Evolutionary conservation across 2,329 filamentous ascomycete species (phyloP).

Genomic region (Fusarium nelsonii): DNA sequence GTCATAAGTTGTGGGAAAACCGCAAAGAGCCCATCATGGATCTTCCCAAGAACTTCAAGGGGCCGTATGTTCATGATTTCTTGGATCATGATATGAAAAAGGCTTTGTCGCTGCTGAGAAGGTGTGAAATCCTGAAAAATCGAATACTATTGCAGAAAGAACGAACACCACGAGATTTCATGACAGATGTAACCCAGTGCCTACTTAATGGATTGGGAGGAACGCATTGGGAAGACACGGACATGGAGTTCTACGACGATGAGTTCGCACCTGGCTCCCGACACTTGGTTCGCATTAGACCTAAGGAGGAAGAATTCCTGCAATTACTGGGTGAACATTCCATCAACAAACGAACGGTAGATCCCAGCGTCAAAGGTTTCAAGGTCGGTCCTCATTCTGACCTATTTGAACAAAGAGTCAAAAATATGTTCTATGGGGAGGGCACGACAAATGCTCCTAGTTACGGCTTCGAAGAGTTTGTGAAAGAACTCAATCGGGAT

Average conservation of each 20-base stretch:
- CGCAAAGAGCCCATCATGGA: constrained; percentile 40
- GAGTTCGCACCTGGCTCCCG: constrained; percentile 7
- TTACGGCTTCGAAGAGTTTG: constrained; percentile 40
- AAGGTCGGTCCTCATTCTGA: background rate
- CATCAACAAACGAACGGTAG: constrained; percentile 14
- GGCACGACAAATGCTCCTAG: constrained; percentile 14
- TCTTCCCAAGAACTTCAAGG: constrained; percentile 44
- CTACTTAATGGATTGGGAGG: constrained; percentile 25
- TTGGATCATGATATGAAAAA: constrained; percentile 46
- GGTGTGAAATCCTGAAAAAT: constrained; percentile 25
- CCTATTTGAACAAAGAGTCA: constrained; percentile 43
- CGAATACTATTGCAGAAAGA: constrained; percentile 21
- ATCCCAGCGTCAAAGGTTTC: background rate
- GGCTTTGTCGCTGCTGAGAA: constrained; percentile 24
- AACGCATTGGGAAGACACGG: background rate
- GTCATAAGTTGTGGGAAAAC: constrained; percentile 2
- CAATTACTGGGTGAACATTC: constrained; percentile 39
- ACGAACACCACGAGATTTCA: constrained; percentile 35
- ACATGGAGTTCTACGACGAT: constrained; percentile 27
- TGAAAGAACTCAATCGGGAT: constrained; percentile 43
- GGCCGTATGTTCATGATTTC: constrained; percentile 36
- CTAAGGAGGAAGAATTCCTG: constrained; percentile 43
- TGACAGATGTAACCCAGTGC: constrained; percentile 22
- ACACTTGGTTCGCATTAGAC: constrained; percentile 33
- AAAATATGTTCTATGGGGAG: constrained; percentile 42